A percentile compares a stretch with the other conserved stretches of the same genome.
Conservation (phyloP, 371 early-diverging fungal genomes). For the Ecytonucleospora hepatopenaei region DNA sequence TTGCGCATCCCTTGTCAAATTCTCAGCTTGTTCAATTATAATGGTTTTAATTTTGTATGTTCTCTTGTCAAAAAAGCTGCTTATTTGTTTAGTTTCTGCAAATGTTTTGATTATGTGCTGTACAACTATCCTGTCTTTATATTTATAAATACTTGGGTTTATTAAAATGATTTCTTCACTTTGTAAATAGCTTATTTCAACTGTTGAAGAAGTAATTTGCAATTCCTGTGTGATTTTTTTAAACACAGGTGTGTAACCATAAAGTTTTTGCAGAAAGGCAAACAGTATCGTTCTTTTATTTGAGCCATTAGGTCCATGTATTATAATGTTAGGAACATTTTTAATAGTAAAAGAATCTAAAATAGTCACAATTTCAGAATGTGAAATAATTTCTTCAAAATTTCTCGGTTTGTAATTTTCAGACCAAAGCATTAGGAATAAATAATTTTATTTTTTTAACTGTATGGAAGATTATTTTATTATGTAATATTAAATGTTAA, state of each 20-base stretch:
- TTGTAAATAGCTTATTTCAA: conserved; percentile 60
- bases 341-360: conserved; percentile 64
- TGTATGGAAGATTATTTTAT: not conserved
- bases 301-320: conserved; percentile 84
- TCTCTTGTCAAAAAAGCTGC: conserved; percentile 45
- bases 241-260: conserved; percentile 24
- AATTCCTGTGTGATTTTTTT: conserved; percentile 76
- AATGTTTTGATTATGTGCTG: conserved; percentile 90
- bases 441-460: not conserved
- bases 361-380: conserved; percentile 63
- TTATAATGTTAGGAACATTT: conserved; percentile 73
- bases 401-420: conserved; percentile 80
- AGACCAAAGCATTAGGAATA: conserved; percentile 67
- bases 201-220: conserved; percentile 72
- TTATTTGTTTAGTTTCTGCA: conserved; percentile 88
- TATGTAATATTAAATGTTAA: not conserved
- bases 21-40: conserved; percentile 85
- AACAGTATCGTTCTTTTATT: conserved; percentile 87
- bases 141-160: conserved; percentile 66
- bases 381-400: conserved; percentile 72
- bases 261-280: conserved; percentile 61
- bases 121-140: conserved; percentile 79
- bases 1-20: conserved; percentile 80
- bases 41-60: conserved; percentile 61
- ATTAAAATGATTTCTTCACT: conserved; percentile 50